Conservation (phyloP, 2,329 filamentous ascomycete genomes). For the Pseudogymnoascus sp. region DNA sequence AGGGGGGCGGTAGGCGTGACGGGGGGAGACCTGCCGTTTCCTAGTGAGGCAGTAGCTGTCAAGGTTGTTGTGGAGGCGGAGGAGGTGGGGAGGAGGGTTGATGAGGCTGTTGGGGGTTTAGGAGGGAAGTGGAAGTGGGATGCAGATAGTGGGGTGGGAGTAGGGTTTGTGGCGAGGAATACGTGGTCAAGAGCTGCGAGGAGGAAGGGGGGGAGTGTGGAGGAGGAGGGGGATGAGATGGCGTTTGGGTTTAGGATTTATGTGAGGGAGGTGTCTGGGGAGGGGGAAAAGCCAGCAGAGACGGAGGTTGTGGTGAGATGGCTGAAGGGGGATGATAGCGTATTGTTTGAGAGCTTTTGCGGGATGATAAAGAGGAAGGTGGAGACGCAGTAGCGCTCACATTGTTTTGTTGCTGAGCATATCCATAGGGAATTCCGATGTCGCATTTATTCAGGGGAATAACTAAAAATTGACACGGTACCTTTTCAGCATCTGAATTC, state of each 20-base stretch:
- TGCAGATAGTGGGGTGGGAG: constrained; percentile 16
- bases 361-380: constrained; percentile 61
- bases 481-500: not conserved
- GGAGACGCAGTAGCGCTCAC: not conserved
- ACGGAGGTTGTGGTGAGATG: constrained; percentile 54
- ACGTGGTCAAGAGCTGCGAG: constrained; percentile 30
- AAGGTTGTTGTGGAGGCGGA: constrained; percentile 57
- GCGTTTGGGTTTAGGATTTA: constrained; percentile 51
- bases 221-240: constrained; percentile 27
- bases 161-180: constrained; percentile 27
- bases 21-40: constrained; percentile 41
- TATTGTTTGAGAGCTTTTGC: constrained; percentile 79
- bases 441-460: not conserved
- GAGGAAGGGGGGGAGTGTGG: constrained; percentile 27
- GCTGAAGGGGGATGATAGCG: constrained; percentile 65
- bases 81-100: constrained; percentile 55
- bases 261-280: constrained; percentile 33
- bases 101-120: constrained; percentile 22
- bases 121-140: constrained; percentile 27
- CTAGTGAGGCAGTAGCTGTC: constrained; percentile 39
- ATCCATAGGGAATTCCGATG: not conserved
- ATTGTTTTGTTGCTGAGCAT: not conserved
- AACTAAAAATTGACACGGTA: not conserved
- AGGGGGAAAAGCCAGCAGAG: constrained; percentile 29
- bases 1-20: constrained; percentile 17